Conservation (phyloP, 1,139 yeast genomes). For the Scheffersomyces cryptocercus region DNA sequence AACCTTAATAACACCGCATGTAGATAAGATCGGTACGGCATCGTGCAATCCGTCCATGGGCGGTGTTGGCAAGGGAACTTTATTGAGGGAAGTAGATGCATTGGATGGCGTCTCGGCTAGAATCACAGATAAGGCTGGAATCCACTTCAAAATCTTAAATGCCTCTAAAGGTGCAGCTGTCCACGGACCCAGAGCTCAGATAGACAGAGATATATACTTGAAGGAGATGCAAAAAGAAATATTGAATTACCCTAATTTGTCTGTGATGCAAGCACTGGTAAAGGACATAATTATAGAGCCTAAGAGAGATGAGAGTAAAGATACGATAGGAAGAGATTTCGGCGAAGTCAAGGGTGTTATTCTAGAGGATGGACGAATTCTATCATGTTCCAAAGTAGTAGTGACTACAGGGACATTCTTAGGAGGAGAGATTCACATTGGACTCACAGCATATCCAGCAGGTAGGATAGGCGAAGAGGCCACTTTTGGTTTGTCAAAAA, state of each 20-base stretch:
- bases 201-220: conserved; percentile 79
- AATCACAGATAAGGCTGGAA: conserved; percentile 89
- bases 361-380: conserved; percentile 62
- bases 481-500: conserved; percentile 82
- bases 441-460: conserved; percentile 75
- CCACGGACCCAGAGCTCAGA: conserved; percentile 98
- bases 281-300: conserved; percentile 78
- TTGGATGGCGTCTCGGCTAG: conserved; percentile 87
- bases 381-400: conserved; percentile 68
- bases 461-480: conserved; percentile 95
- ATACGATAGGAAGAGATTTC: conserved; percentile 33
- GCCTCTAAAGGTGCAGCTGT: conserved; percentile 94
- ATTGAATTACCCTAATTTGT: conserved; percentile 57
- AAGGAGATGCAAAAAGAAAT: conserved; percentile 77
- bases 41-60: conserved; percentile 98
- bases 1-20: conserved; percentile 73
- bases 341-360: conserved; percentile 69
- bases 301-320: conserved; percentile 16
- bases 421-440: conserved; percentile 93
- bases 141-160: conserved; percentile 85
- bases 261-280: conserved; percentile 72
- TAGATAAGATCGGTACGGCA: conserved; percentile 83
- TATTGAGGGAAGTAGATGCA: conserved; percentile 92
- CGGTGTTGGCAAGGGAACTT: conserved; percentile 96
- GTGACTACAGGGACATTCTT: conserved; percentile 96